These are phyloP conservation scores for Kregervanrija fluxuum DNA, from an alignment of 805 yeast species.

Conservation along the genomic window DNA sequence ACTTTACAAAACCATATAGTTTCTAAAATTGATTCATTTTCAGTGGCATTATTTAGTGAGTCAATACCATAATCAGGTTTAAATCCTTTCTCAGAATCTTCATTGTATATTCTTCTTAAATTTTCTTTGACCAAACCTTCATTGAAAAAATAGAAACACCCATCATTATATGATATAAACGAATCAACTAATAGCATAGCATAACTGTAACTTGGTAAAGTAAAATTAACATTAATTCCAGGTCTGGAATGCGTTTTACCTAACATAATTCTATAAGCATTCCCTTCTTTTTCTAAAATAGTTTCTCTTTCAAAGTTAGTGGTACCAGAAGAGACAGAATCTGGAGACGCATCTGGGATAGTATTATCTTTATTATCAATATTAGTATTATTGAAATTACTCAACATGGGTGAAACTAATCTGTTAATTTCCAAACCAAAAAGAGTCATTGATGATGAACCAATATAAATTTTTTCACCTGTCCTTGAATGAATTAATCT, in stretches of 20 bases:
- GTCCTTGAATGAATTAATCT: constrained; percentile 66
- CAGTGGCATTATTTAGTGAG: constrained; percentile 22
- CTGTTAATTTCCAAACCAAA: constrained; percentile 74
- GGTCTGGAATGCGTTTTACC: constrained; percentile 64
- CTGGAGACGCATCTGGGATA: constrained; percentile 10
- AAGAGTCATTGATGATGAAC: constrained; percentile 76
- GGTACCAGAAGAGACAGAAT: constrained; percentile 3
- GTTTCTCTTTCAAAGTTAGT: constrained; percentile 32
- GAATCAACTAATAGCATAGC: constrained; percentile 71
- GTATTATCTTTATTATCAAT: neutral
- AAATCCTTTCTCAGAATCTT: constrained; percentile 25
- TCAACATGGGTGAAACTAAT: constrained; percentile 22
- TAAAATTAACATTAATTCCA: constrained; percentile 61
- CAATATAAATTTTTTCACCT: constrained; percentile 70
- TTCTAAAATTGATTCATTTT: constrained; percentile 51
- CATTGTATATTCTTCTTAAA: constrained; percentile 56
- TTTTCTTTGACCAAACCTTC: constrained; percentile 72
- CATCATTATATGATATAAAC: constrained; percentile 72
- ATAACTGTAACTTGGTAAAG: constrained; percentile 69
- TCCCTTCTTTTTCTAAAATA: constrained; percentile 65
- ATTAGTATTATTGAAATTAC: neutral
- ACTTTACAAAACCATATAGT: constrained; percentile 79
- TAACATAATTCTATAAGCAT: constrained; percentile 63
- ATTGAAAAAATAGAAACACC: constrained; percentile 77
- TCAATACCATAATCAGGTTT: constrained; percentile 25